These are phyloP conservation scores for Argentina anserina DNA, from an alignment of 306 rosid genomes.

Conservation along the genomic window DNA sequence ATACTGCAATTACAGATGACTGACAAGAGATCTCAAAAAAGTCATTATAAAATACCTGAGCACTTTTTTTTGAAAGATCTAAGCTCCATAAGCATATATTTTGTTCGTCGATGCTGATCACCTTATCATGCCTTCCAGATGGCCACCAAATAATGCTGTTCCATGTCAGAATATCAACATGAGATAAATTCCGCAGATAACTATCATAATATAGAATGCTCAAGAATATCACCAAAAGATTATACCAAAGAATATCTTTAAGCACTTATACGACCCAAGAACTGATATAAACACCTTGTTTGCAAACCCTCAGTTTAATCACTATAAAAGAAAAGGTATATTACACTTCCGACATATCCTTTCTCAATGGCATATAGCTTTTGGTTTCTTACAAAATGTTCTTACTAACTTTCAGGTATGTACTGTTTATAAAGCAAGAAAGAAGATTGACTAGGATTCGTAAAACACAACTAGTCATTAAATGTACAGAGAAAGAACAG, in stretches of 20 bases:
- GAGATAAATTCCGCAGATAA: background rate
- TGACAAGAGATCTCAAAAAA: slow-evolving; percentile 4
- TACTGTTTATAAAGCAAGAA: background rate
- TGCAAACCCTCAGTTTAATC: background rate
- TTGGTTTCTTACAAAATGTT: background rate
- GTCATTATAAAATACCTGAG: slow-evolving; percentile 58
- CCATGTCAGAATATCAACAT: background rate
- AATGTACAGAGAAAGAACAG: background rate
- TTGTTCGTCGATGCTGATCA: slow-evolving; percentile 86
- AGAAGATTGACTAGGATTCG: background rate
- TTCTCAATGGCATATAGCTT: background rate
- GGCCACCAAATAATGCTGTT: slow-evolving; percentile 97
- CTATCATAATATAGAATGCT: background rate
- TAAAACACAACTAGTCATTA: background rate
- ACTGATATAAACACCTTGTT: background rate
- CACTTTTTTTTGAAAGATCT: slow-evolving; percentile 76
- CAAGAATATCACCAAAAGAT: background rate
- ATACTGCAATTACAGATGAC: background rate
- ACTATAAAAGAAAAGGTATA: background rate
- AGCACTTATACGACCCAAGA: background rate
- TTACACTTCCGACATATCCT: background rate
- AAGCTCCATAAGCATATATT: slow-evolving; percentile 77
- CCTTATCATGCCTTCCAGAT: slow-evolving; percentile 82
- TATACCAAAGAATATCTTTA: background rate
- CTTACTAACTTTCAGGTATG: background rate